Percentiles rank a stretch among this genome's conserved stretches.
phyloP scores from a whole-genome alignment of 768 basidiomycete genomes.

The Leccinum imitatum region DNA sequence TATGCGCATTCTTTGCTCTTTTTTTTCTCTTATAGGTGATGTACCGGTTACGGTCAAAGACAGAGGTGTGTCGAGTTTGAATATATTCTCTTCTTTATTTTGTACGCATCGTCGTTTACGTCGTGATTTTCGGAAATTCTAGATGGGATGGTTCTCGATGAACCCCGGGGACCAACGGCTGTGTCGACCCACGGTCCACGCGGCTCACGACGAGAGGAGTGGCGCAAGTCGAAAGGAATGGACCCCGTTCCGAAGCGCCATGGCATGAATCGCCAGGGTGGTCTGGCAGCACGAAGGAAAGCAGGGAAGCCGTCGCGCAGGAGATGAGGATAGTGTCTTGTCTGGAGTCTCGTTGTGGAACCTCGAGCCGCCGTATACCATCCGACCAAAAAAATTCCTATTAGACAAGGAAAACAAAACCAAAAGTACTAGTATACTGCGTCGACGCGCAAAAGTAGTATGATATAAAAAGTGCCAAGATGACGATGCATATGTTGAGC shows the following conservation, averaged over 20 bases:
- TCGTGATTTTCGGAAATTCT: neutral
- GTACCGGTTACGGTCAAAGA: conserved; percentile 9
- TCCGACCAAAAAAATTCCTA: neutral
- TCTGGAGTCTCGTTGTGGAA: neutral
- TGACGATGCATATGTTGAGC: neutral
- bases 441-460: neutral
- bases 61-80: conserved; percentile 22
- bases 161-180: conserved; percentile 29
- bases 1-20: neutral
- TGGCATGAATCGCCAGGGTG: conserved; percentile 70
- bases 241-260: conserved; percentile 46
- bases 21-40: conserved; percentile 16
- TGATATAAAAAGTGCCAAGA: neutral
- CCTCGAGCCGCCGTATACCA: neutral
- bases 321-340: conserved; percentile 42
- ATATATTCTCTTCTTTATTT: neutral
- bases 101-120: conserved; percentile 9
- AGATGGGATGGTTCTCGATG: conserved; percentile 60
- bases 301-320: conserved; percentile 71
- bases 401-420: neutral
- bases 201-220: conserved; percentile 73
- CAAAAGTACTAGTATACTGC: conserved; percentile 16
- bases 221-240: conserved; percentile 81
- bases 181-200: conserved; percentile 86
- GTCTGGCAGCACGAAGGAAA: conserved; percentile 57